Conservation (phyloP, 2,329 filamentous ascomycete species). For the Cercospora brassicicola region DNA sequence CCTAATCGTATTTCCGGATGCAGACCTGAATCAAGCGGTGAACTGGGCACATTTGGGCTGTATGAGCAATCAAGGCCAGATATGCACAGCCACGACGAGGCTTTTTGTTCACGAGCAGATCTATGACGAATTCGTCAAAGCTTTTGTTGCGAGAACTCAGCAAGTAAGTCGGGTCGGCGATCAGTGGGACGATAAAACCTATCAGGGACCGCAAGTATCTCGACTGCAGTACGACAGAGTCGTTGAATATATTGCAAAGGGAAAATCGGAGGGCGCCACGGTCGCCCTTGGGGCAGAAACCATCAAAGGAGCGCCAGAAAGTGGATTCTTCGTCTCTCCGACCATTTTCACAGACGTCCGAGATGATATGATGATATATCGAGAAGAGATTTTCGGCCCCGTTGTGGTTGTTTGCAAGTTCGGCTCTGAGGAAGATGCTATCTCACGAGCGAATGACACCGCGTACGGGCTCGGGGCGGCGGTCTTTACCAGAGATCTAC, state of each 20-base stretch:
- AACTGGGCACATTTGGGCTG: too few relatives aligned
- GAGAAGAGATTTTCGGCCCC: slow-evolving; percentile 31
- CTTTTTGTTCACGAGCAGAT: neutral
- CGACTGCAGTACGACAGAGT: neutral
- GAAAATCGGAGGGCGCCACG: neutral
- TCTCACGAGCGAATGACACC: slow-evolving; percentile 38
- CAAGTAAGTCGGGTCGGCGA: slow-evolving; percentile 12
- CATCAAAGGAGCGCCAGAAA: neutral
- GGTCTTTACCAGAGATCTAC: neutral
- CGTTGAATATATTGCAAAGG: neutral
- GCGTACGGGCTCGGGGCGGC: slow-evolving; percentile 37
- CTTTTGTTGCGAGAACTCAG: slow-evolving; percentile 33
- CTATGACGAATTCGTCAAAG: neutral
- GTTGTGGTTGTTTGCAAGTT: slow-evolving; percentile 24
- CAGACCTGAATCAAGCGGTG: too few relatives aligned
- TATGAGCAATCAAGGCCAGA: too few relatives aligned
- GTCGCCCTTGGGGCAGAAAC: neutral
- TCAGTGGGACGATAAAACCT: neutral
- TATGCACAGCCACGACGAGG: too few relatives aligned
- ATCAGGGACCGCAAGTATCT: neutral
- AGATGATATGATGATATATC: slow-evolving; percentile 18
- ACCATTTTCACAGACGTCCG: slow-evolving; percentile 24
- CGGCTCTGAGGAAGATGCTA: slow-evolving; percentile 27
- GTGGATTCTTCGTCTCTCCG: slow-evolving; percentile 23
- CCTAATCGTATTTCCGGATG: too few relatives aligned